Evolutionary conservation across 257 asterid genomes (phyloP), one percentile per base, ranked within the genome.

Genomic region (Eustoma russellianum): DNA sequence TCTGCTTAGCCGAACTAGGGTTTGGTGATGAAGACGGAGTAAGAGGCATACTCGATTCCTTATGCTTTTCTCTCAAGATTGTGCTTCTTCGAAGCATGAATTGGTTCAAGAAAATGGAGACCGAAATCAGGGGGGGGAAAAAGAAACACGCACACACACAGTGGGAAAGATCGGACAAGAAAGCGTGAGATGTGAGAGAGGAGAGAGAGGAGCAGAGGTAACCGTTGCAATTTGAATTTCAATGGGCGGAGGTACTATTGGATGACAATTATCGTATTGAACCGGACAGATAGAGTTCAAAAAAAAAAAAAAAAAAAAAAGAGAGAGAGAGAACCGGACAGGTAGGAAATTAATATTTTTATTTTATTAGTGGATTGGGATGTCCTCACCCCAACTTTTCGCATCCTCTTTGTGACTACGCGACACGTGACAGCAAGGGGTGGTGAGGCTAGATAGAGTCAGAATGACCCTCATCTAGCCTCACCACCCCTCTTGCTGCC

Each of bases 81-180:
- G 79, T 74, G 66, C 63, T 78, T 65, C 77, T 76, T 5, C 85
- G 86, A 70, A 71, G 74, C 90, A 67, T 68, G 64, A 66, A 62
- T 19, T 78, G 65, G 73, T 78, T 85, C 94, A 5, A 35, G 5
- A 47, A 50, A n/a, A 17, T 55, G 33, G 4, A 24, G 46, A 48
- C 3, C 7, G 18, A 46, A 5, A 47, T 24, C 7, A 0, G 30
- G n/a, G 0, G 17, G 6, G 13, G 38, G 4, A 48, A 28, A 24
- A n/a, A 28, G 28, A 41, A n/a, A 41, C 46, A 17, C 50, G 28
- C 53, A 14, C 50, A 30, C 63, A 41, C 63, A 56, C 30, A 41
- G 30, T 7, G 62, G 11, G 51, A 57, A 3, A 28, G 38, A 13
- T 52, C 62, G 15, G 74, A 62, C 74, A 57, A 63, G 44, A 55